Evolutionary conservation across 345 rosid species (phyloP), one percentile per base, ranked within the genome.

Genomic region (Erucastrum elatum): DNA sequence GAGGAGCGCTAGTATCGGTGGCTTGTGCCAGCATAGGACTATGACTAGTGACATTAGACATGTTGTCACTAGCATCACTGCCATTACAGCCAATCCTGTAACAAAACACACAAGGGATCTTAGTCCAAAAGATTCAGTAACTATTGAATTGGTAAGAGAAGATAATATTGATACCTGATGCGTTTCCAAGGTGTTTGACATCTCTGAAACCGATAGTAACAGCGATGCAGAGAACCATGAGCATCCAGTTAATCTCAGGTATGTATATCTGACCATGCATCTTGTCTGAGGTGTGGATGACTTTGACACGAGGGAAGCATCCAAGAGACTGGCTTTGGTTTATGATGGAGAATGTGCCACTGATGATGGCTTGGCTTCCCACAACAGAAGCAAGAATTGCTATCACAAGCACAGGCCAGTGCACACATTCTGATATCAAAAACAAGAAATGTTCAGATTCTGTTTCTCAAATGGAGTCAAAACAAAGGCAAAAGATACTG

Each of bases 251-350:
- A 72, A 96, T 87, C 87, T 96, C 99, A 0, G 99, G 99, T 77
- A 96, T 93, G 77, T 93, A 96, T 66, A 96, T 91, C 86, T 93
- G 99, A 21, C 99, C 99, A n/a, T 96, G 99, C 26, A 93, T 91
- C 84, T 91, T 92, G 70, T 91, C 97, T 0, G 97, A 93, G 27
- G 99, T 96, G 88, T 96, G 99, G 79, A 96, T 78, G 64, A 96
- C 99, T 87, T 93, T 96, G 71, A 96, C 99, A 68, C 96, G 87
- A 1, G 99, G 99, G 75, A 96, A 96, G 82, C 99, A 96, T 59
- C 98, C 86, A 60, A 96, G 94, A n/a, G 99, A 90, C 79, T 93
- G 99, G 87, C 98, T 93, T 84, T 96, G 98, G 85, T 91, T 96
- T 83, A 96, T 96, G 82, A 96, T 96, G 17, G 99, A 93, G 87